These are phyloP conservation scores for Aspergillus nomiae DNA, from an alignment of 2,329 filamentous ascomycete genomes.

Conservation along the genomic window DNA sequence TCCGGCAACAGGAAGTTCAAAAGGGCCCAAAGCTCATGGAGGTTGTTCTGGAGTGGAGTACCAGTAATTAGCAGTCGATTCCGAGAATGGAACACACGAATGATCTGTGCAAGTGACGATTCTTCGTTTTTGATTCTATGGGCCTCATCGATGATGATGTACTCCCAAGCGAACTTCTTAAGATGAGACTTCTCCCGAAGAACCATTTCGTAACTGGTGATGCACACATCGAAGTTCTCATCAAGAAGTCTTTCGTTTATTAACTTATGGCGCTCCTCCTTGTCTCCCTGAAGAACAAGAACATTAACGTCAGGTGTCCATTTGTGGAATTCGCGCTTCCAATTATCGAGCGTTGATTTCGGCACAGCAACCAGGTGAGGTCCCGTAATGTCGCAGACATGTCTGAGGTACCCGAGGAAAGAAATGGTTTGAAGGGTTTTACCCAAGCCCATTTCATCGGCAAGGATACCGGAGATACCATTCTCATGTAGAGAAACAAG, in stretches of 20 bases:
- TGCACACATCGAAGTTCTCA: slow-evolving; percentile 95
- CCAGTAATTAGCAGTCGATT: slow-evolving; percentile 95
- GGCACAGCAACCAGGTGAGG: slow-evolving; percentile 91
- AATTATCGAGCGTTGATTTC: slow-evolving; percentile 97
- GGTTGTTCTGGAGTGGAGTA: slow-evolving; percentile 94
- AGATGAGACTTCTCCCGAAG: slow-evolving; percentile 90
- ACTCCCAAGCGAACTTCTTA: slow-evolving; percentile 99
- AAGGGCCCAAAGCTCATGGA: slow-evolving; percentile 96
- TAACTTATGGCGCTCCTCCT: slow-evolving; percentile 84
- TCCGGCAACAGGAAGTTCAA: slow-evolving; percentile 98
- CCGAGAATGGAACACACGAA: slow-evolving; percentile 91
- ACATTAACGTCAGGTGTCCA: slow-evolving; percentile 98
- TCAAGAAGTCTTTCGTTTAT: slow-evolving; percentile 91
- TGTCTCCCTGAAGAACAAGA: slow-evolving; percentile 88
- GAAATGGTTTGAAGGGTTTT: slow-evolving; percentile 98
- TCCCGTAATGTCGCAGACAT: slow-evolving; percentile 84
- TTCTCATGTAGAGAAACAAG: slow-evolving; percentile 97
- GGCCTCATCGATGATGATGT: slow-evolving; percentile 98
- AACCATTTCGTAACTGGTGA: slow-evolving; percentile 99
- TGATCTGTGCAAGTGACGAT: slow-evolving; percentile 93
- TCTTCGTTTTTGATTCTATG: slow-evolving; percentile 99
- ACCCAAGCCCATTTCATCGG: slow-evolving; percentile 97
- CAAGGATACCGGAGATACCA: slow-evolving; percentile 95
- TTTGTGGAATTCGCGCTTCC: slow-evolving; percentile 88
- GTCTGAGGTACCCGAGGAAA: slow-evolving; percentile 91